These are phyloP conservation scores for Sonneratia alba DNA, from an alignment of 345 rosid species.

Conservation along the genomic window DNA sequence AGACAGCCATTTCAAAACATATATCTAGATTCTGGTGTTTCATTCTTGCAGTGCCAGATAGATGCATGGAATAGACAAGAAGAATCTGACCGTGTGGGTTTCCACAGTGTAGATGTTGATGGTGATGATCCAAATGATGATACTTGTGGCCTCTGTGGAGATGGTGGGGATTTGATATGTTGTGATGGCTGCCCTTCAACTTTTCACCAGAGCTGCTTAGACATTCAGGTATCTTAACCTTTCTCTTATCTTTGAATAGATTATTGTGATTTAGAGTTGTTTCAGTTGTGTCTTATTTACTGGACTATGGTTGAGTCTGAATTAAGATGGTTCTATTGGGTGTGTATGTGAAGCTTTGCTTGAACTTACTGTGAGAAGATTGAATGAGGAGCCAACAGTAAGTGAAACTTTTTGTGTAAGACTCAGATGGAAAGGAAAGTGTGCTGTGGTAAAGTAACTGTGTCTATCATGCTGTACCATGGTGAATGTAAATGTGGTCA, in stretches of 20 bases:
- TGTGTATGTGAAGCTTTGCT: neutral
- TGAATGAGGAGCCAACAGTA: neutral
- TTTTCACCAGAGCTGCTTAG: constrained; percentile 80
- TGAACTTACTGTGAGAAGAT: neutral
- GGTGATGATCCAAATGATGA: constrained; percentile 97
- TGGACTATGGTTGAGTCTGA: neutral
- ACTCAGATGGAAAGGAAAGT: neutral
- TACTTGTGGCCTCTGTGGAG: constrained; percentile 95
- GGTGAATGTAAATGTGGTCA: neutral
- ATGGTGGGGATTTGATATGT: constrained; percentile 94
- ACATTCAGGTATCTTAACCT: constrained; percentile 40
- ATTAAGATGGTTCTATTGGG: neutral
- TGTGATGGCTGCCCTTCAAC: constrained; percentile 98
- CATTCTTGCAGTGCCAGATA: constrained; percentile 80
- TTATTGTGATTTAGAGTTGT: neutral
- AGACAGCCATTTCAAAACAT: constrained; percentile 74
- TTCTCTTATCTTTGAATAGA: neutral
- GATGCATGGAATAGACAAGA: constrained; percentile 79
- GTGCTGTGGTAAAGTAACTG: neutral
- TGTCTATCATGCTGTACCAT: neutral
- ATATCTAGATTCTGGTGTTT: constrained; percentile 66
- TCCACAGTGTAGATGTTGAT: constrained; percentile 43
- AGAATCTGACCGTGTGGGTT: constrained; percentile 39
- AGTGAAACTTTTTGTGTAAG: neutral
- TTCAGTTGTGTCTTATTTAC: neutral